Evolutionary conservation across 306 rosid genomes (phyloP).

Genomic region (Lathyrus oleraceus): DNA sequence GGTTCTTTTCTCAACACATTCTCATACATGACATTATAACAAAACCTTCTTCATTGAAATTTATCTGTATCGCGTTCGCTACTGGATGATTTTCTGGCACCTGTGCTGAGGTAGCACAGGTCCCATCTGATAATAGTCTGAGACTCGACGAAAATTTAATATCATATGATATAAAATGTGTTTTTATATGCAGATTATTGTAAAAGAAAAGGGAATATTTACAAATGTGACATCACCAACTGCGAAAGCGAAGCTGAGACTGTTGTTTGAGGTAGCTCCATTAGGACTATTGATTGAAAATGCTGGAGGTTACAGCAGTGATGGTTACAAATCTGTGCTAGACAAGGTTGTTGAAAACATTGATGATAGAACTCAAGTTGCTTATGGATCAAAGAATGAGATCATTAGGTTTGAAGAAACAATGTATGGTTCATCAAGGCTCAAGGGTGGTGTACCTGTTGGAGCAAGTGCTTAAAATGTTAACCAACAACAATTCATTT

Average conservation of each 20-base stretch:
- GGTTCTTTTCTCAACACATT: constrained; percentile 49
- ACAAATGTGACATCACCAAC: constrained; percentile 92
- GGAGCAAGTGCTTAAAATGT: constrained; percentile 71
- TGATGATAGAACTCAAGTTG: constrained; percentile 96
- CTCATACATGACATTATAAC: constrained; percentile 20
- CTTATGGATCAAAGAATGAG: constrained; percentile 93
- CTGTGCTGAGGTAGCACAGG: not conserved
- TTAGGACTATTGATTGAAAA: constrained; percentile 83
- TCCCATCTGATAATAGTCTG: not conserved
- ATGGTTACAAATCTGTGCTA: constrained; percentile 77
- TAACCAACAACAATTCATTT: constrained; percentile 28
- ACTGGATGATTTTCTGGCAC: not conserved
- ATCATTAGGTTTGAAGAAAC: constrained; percentile 93
- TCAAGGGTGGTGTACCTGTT: constrained; percentile 86
- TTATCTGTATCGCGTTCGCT: not conserved
- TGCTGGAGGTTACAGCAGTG: constrained; percentile 97
- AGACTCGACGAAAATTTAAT: not conserved
- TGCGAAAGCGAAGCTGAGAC: constrained; percentile 88
- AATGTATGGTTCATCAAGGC: constrained; percentile 90
- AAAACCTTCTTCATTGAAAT: not conserved
- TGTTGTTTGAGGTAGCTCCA: constrained; percentile 97
- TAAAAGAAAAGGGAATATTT: constrained; percentile 92
- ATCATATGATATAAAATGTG: not conserved
- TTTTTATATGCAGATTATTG: constrained; percentile 62
- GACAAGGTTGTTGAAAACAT: constrained; percentile 73